A percentile compares a stretch with the other conserved stretches of the same genome.
phyloP scores from a whole-genome alignment of 2,329 filamentous ascomycete genomes.

The Shiraia bambusicola region DNA sequence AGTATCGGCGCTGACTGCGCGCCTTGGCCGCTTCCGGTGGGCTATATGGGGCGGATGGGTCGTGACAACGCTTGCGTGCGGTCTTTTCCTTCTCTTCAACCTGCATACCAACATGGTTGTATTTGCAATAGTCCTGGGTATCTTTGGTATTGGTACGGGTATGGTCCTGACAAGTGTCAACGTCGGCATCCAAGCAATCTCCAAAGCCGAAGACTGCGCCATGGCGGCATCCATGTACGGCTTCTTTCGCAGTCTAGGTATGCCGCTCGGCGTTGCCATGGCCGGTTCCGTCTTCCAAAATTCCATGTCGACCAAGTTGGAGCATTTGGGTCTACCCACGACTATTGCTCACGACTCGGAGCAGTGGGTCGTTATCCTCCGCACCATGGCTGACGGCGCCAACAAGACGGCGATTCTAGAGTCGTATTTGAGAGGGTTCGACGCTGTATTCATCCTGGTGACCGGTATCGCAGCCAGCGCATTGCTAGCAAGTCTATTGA shows the following conservation, averaged over 20 bases:
- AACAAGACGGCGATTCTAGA: constrained; percentile 19
- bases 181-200: constrained; percentile 44
- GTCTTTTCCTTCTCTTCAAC: constrained; percentile 44
- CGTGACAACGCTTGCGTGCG: constrained; percentile 40
- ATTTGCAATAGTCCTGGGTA: constrained; percentile 43
- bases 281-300: constrained; percentile 46
- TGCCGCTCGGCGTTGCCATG: constrained; percentile 48
- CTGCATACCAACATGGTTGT: constrained; percentile 34
- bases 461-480: constrained; percentile 26
- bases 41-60: constrained; percentile 48
- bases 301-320: constrained; percentile 36
- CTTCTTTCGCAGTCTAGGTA: constrained; percentile 46
- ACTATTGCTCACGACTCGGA: constrained; percentile 34
- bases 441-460: constrained; percentile 27
- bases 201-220: constrained; percentile 32
- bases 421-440: constrained; percentile 32
- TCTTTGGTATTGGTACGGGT: constrained; percentile 48
- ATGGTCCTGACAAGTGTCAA: constrained; percentile 46
- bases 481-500: constrained; percentile 26
- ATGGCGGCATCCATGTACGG: constrained; percentile 44
- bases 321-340: constrained; percentile 15
- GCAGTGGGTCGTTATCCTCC: constrained; percentile 26
- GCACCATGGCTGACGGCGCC: constrained; percentile 16
- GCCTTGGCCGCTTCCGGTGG: constrained; percentile 41
- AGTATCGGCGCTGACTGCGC: constrained; percentile 26